Evolutionary conservation across 805 yeast genomes (phyloP), one percentile per base, ranked within the genome.

Genomic region (Lipomyces sp.): DNA sequence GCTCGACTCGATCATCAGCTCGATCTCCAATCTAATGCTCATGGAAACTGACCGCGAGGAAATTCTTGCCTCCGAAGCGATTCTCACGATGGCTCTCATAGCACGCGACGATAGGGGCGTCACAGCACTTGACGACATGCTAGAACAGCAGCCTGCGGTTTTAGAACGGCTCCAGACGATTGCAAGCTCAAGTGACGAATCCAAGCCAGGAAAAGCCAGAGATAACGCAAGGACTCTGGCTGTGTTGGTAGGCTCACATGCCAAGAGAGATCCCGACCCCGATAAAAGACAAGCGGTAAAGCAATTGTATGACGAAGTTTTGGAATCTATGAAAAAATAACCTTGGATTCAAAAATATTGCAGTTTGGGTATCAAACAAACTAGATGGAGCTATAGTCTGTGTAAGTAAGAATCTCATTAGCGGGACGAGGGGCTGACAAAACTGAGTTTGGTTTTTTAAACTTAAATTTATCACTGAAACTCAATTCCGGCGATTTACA

Each of bases 61-160:
- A 10, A 37, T 36, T 16, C 21, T 44, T 11, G 16, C 34, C 8
- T 24, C 49, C 16, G 49, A 45, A 18, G 37, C 49, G 8, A 31
- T 39, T 16, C 32, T 45, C 31, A 28, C 51, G 6, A 18, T 47
- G 13, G 46, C 45, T 4, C 33, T 47, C 7, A 7, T 45, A 14
- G 47, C 29, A 13, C 41, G 41, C 5, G 36, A 36, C 36, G 8
- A 8, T 10, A 14, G 3, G 14, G 18, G 28, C 10, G 28, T 29
- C 7, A 13, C 13, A 4, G 8, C 21, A 2, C n/a, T 44, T 26
- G 8, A 36, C 2, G 14, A 19, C 3, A 26, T 35, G 16, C n/a
- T 44, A 13, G 32, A 36, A 13, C 22, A 33, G 5, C 33, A 33
- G 6, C 31, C 21, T 4, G 22, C 18, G 2, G 4, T 44, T 4